phyloP scores from a whole-genome alignment of 805 yeast species.

The Saccharomycopsis microspora region DNA sequence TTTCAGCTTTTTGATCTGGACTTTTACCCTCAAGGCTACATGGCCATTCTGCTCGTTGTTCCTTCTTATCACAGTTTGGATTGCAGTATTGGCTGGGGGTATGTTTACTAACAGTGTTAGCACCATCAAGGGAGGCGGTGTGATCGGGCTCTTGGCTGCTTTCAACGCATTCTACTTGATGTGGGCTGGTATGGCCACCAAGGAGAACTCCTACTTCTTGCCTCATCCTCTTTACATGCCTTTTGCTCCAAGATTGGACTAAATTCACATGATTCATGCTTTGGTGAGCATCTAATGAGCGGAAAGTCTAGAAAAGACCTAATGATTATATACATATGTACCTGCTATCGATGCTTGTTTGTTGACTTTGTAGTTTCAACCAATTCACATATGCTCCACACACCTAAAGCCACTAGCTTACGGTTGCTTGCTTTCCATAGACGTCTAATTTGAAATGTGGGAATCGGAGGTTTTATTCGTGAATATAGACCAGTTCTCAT shows the following conservation, averaged over 20 bases:
- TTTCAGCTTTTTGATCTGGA: conserved; percentile 41
- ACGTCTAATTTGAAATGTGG: too few species aligned
- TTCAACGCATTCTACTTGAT: conserved; percentile 49
- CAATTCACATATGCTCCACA: too few species aligned
- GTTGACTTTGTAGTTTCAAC: too few species aligned
- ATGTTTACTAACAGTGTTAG: conserved; percentile 31
- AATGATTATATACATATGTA: too few species aligned
- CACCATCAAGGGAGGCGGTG: conserved; percentile 41
- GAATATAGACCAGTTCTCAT: too few species aligned
- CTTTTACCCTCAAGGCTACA: conserved; percentile 53
- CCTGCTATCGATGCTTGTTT: too few species aligned
- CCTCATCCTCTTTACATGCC: conserved; percentile 15
- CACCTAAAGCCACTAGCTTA: too few species aligned
- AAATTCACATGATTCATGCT: too few species aligned
- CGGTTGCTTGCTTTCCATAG: too few species aligned
- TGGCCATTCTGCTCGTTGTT: conserved; percentile 50
- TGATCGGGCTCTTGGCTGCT: conserved; percentile 40
- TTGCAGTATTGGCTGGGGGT: conserved; percentile 41
- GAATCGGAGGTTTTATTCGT: too few species aligned
- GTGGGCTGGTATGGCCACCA: conserved; percentile 47
- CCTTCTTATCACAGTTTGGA: conserved; percentile 40
- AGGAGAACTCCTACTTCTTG: conserved; percentile 43
- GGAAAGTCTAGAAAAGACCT: too few species aligned
- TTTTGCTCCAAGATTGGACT: conserved; percentile 3
- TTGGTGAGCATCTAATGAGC: too few species aligned